These are phyloP conservation scores for Phaeosphaeria sp. DNA, from an alignment of 2,329 filamentous ascomycete genomes.

Conservation along the genomic window DNA sequence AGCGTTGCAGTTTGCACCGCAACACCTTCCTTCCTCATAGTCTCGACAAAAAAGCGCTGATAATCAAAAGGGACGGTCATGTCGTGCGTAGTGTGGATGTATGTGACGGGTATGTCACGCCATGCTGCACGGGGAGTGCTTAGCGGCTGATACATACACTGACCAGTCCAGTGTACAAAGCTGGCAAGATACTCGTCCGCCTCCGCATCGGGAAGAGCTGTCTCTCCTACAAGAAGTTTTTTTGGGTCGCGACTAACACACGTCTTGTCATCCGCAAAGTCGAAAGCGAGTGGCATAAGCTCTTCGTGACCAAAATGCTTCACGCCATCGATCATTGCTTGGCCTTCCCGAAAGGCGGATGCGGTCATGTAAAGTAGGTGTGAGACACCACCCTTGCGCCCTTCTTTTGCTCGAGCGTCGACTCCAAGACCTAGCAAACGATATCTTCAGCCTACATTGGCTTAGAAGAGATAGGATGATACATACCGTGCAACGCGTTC, in stretches of 20 bases:
- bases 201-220: slow-evolving; percentile 2
- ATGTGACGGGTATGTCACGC: slow-evolving; percentile 15
- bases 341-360: slow-evolving; percentile 4
- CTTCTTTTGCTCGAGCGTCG: not conserved
- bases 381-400: slow-evolving; percentile 10
- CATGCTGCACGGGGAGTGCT: slow-evolving; percentile 7
- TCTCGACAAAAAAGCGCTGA: slow-evolving; percentile 14
- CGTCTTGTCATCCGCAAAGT: slow-evolving; percentile 15
- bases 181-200: slow-evolving; percentile 9
- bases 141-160: slow-evolving; percentile 10
- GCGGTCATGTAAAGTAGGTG: slow-evolving; percentile 21
- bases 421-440: slow-evolving; percentile 5
- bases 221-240: not conserved
- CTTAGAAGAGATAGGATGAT: not conserved
- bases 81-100: slow-evolving; percentile 15
- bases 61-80: slow-evolving; percentile 16
- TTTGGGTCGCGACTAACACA: slow-evolving; percentile 10
- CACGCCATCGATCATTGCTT: slow-evolving; percentile 14
- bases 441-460: not conserved
- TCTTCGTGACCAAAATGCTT: slow-evolving; percentile 8
- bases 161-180: slow-evolving; percentile 7
- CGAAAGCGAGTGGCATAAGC: slow-evolving; percentile 7
- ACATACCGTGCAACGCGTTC: not conserved
- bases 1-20: slow-evolving; percentile 12
- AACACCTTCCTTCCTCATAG: slow-evolving; percentile 10